Conservation (phyloP, 129 eudicot species). For the Helichrysum umbraculigerum region DNA sequence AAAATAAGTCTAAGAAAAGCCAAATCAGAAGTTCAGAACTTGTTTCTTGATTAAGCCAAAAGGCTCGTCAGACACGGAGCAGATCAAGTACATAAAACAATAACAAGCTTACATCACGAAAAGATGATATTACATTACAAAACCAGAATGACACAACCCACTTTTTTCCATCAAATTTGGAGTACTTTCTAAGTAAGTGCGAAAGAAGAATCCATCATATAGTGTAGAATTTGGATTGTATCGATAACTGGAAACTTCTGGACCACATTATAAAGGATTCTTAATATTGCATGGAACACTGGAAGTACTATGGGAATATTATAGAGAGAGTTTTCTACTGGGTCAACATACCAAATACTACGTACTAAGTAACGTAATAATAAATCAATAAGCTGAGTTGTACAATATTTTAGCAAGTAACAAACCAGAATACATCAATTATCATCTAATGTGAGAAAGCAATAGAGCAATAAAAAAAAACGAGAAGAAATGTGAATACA, state of each 20-base stretch:
- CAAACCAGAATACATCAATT: slow-evolving; percentile 18
- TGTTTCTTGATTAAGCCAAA: neutral
- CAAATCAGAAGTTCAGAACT: neutral
- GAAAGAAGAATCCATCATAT: neutral
- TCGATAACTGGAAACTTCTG: neutral
- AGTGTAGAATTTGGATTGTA: neutral
- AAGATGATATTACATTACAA: neutral
- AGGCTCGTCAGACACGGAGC: neutral
- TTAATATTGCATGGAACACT: neutral
- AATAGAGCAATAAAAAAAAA: neutral
- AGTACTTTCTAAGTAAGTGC: neutral
- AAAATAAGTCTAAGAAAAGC: neutral
- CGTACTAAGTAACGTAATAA: slow-evolving; percentile 1
- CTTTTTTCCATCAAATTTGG: neutral
- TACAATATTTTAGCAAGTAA: slow-evolving; percentile 1
- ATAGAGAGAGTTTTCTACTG: neutral
- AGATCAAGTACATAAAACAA: neutral
- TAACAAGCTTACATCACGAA: neutral
- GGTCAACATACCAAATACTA: slow-evolving; percentile 10
- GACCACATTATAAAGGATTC: neutral
- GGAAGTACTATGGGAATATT: neutral
- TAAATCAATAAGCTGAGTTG: neutral
- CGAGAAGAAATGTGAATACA: neutral
- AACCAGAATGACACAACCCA: neutral
- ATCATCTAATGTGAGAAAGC: neutral